Evolutionary conservation across 306 rosid species (phyloP).

Genomic region (Elaeagnus macrophylla): DNA sequence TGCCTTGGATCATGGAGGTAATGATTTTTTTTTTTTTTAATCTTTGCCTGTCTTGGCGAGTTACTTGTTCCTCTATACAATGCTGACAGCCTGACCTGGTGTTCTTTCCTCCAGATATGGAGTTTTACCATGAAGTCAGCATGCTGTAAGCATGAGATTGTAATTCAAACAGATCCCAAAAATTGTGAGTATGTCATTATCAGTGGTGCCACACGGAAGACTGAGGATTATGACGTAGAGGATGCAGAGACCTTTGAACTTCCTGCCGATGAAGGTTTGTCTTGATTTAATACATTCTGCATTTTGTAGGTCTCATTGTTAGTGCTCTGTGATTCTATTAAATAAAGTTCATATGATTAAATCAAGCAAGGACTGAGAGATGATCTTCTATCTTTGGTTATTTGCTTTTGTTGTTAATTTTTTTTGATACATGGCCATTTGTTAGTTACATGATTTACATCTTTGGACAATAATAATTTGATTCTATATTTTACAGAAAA

Average conservation of each 20-base stretch:
- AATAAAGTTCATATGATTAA: neutral
- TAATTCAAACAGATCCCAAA: constrained; percentile 87
- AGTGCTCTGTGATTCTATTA: neutral
- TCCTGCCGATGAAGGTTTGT: constrained; percentile 80
- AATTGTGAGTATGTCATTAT: constrained; percentile 65
- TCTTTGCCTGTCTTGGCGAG: no score
- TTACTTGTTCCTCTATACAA: neutral
- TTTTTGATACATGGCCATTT: constrained; percentile 1
- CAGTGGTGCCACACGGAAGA: constrained; percentile 70
- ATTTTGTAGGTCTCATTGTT: neutral
- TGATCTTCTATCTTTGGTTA: neutral
- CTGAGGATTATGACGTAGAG: constrained; percentile 68
- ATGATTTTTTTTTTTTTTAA: no score
- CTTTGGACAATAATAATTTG: neutral
- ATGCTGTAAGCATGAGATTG: constrained; percentile 82
- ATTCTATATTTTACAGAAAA: constrained; percentile 36
- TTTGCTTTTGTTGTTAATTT: no score
- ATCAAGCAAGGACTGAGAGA: neutral
- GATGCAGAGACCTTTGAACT: constrained; percentile 85
- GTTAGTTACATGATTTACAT: constrained; percentile 1
- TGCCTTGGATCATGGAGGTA: no score
- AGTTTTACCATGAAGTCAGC: constrained; percentile 85
- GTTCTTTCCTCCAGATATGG: constrained; percentile 67
- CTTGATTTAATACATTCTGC: neutral
- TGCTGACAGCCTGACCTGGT: neutral